phyloP scores from a whole-genome alignment of 1,284 basidiomycete species.

The Mycena sp. region DNA sequence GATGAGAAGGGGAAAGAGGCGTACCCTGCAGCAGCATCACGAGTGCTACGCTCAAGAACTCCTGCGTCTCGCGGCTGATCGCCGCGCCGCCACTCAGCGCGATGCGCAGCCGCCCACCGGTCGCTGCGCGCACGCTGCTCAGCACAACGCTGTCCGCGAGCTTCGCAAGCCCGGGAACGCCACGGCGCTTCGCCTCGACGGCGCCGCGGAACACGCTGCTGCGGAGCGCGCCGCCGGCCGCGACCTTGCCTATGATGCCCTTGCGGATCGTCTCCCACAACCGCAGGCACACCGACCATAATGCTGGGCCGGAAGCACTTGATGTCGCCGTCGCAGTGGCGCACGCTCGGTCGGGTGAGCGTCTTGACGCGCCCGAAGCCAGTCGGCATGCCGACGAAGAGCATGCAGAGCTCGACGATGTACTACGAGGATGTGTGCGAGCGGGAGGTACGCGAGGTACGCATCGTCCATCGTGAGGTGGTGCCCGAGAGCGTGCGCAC shows the following conservation, averaged over 20 bases:
- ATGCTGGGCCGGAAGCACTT: slow-evolving; percentile 83
- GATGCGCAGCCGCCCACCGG: slow-evolving; percentile 86
- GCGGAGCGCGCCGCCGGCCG: slow-evolving; percentile 72
- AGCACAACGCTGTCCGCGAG: slow-evolving; percentile 85
- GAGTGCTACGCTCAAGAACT: slow-evolving; percentile 86
- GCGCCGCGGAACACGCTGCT: slow-evolving; percentile 81
- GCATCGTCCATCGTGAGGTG: slow-evolving; percentile 76
- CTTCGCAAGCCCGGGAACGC: slow-evolving; percentile 71
- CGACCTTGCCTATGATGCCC: slow-evolving; percentile 87
- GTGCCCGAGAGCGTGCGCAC: slow-evolving; percentile 83
- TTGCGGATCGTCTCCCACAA: slow-evolving; percentile 95
- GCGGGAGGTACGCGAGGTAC: slow-evolving; percentile 91
- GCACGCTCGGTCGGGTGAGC: slow-evolving; percentile 88
- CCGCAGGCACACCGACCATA: slow-evolving; percentile 93
- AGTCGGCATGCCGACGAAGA: slow-evolving; percentile 76
- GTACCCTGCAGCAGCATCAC: slow-evolving; percentile 87
- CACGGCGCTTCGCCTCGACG: slow-evolving; percentile 72
- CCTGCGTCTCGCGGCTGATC: slow-evolving; percentile 87
- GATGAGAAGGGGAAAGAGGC: slow-evolving; percentile 34
- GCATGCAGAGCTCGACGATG: slow-evolving; percentile 77
- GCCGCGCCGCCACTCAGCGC: slow-evolving; percentile 89
- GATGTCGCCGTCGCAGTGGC: slow-evolving; percentile 92
- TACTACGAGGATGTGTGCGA: slow-evolving; percentile 93
- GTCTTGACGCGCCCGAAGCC: slow-evolving; percentile 97
- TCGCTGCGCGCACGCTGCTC: slow-evolving; percentile 80